Percentiles rank a stretch among this genome's conserved stretches.
Conservation (phyloP, 2,329 filamentous ascomycete species). For the Alternaria dauci region DNA sequence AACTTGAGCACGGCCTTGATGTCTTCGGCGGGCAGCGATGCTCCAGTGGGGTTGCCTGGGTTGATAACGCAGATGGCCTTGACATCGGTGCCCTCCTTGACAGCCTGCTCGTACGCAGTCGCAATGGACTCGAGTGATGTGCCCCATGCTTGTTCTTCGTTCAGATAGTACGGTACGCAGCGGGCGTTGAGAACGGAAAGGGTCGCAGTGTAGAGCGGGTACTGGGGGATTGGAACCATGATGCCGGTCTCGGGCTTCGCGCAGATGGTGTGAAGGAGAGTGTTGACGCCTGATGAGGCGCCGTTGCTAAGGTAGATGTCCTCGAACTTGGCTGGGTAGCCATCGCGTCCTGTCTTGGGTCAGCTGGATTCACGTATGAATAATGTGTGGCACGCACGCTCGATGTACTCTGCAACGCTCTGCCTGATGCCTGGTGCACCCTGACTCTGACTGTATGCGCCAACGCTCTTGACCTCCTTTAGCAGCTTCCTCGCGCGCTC, state of each 20-base stretch:
- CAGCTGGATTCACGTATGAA: slow-evolving; percentile 1
- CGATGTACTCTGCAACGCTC: slow-evolving; percentile 91
- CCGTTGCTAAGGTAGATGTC: slow-evolving; percentile 91
- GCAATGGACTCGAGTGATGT: slow-evolving; percentile 84
- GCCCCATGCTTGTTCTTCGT: slow-evolving; percentile 86
- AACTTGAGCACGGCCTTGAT: slow-evolving; percentile 87
- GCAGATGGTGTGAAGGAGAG: slow-evolving; percentile 89
- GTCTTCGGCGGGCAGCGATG: slow-evolving; percentile 79
- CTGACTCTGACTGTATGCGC: slow-evolving; percentile 94
- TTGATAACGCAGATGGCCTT: slow-evolving; percentile 97
- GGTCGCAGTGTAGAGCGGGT: slow-evolving; percentile 95
- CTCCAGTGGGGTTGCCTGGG: slow-evolving; percentile 96
- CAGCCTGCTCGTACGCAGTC: slow-evolving; percentile 75
- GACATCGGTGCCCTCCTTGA: slow-evolving; percentile 80
- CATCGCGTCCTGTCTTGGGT: slow-evolving; percentile 74
- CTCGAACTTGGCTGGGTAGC: slow-evolving; percentile 79
- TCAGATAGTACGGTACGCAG: slow-evolving; percentile 91
- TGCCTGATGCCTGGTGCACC: slow-evolving; percentile 86
- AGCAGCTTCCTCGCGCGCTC: slow-evolving; percentile 83
- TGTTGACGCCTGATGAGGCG: slow-evolving; percentile 94
- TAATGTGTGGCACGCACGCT: slow-evolving; percentile 61
- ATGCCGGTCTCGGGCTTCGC: slow-evolving; percentile 79
- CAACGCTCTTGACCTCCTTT: slow-evolving; percentile 85
- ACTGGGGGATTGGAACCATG: slow-evolving; percentile 95
- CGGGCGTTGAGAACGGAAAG: slow-evolving; percentile 84